Evolutionary conservation across 192 early-diverging fungal species (phyloP).

Genomic region (Entomortierella beljakovae): DNA sequence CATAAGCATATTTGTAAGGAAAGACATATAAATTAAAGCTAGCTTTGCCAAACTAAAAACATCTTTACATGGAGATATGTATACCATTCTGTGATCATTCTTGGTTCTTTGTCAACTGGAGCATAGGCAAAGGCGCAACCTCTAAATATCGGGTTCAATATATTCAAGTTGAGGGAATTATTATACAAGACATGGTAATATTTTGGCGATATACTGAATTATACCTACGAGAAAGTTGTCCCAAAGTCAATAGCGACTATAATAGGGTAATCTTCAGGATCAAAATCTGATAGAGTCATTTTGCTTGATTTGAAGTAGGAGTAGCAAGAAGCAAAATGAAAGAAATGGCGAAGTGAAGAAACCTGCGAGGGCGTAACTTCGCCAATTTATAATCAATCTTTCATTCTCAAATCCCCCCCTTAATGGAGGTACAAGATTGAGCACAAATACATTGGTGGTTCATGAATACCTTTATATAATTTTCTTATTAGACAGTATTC

Average conservation of each 20-base stretch:
- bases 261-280: not conserved
- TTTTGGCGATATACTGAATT: not conserved
- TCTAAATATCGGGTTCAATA: not conserved
- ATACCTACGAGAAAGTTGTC: not conserved
- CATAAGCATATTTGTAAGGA: not conserved
- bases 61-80: too few species aligned
- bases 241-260: not conserved
- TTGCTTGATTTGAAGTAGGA: too few species aligned
- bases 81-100: not conserved
- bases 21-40: too few species aligned
- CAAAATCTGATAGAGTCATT: not conserved
- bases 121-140: not conserved
- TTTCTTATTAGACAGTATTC: too few species aligned
- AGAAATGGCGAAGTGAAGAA: too few species aligned
- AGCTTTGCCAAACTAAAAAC: not conserved
- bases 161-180: not conserved
- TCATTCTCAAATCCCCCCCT: too few species aligned
- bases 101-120: not conserved
- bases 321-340: too few species aligned
- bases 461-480: too few species aligned
- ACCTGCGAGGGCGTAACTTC: too few species aligned
- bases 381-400: too few species aligned
- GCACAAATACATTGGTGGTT: too few species aligned
- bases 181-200: not conserved
- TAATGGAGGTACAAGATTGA: too few species aligned